Conservation (phyloP, 2,329 filamentous ascomycete genomes). For the Uncinocarpus reesii region DNA sequence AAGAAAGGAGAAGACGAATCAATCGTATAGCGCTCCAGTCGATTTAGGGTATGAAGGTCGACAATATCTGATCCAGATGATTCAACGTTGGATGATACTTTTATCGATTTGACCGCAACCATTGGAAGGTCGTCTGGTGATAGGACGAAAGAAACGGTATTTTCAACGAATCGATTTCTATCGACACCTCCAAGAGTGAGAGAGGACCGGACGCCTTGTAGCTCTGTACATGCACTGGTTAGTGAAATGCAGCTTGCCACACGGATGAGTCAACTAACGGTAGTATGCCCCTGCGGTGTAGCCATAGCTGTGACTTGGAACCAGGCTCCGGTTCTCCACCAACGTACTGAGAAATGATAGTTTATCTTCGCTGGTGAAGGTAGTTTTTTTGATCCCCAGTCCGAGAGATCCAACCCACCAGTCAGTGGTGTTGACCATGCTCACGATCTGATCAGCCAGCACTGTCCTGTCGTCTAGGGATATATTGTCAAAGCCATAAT, state of each 20-base stretch:
- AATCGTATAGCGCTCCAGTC: conserved; percentile 25
- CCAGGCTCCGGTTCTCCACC: conserved; percentile 21
- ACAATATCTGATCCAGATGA: conserved; percentile 11
- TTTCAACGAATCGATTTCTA: conserved; percentile 23
- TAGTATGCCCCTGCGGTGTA: conserved; percentile 28
- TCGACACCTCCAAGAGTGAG: conserved; percentile 28
- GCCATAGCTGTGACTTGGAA: conserved; percentile 26
- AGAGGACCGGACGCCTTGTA: conserved; percentile 25
- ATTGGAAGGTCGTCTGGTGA: conserved; percentile 24
- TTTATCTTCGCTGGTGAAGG: conserved; percentile 20
- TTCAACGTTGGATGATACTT: conserved; percentile 17
- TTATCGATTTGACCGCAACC: conserved; percentile 25
- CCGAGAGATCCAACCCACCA: conserved; percentile 30
- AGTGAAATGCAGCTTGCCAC: background rate
- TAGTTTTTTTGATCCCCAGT: conserved; percentile 22
- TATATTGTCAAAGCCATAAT: conserved; percentile 32
- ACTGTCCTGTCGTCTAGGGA: conserved; percentile 20
- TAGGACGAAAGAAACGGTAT: conserved; percentile 24
- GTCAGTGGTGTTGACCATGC: conserved; percentile 25
- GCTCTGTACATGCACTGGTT: conserved; percentile 16
- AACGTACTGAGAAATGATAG: conserved; percentile 23
- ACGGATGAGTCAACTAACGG: conserved; percentile 17
- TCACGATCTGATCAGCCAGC: conserved; percentile 25
- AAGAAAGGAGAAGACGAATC: conserved; percentile 35
- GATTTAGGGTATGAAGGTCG: conserved; percentile 19